Evolutionary conservation across 805 yeast genomes (phyloP).

Genomic region (Lachancea dasiensis): DNA sequence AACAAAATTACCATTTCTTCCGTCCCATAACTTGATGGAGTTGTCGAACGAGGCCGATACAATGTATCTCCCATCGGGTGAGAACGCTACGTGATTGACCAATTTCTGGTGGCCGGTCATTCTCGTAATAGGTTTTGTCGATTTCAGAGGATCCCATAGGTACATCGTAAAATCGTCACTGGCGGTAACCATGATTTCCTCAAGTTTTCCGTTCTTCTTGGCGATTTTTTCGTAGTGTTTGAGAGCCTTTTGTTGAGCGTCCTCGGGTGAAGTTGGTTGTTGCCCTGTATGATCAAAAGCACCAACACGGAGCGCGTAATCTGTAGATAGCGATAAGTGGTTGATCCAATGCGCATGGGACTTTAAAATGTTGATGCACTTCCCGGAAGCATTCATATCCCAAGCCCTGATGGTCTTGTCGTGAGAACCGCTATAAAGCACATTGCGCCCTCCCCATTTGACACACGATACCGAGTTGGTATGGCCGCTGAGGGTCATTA

Average conservation of each 20-base stretch:
- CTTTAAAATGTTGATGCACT: constrained; percentile 68
- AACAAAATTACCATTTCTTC: constrained; percentile 80
- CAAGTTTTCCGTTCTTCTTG: constrained; percentile 48
- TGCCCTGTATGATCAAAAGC: constrained; percentile 72
- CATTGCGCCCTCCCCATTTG: constrained; percentile 92
- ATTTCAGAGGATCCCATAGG: constrained; percentile 84
- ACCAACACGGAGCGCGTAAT: constrained; percentile 79
- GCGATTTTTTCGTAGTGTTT: constrained; percentile 53
- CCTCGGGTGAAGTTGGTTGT: constrained; percentile 40
- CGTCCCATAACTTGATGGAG: constrained; percentile 95
- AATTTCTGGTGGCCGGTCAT: constrained; percentile 98
- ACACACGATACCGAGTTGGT: constrained; percentile 86
- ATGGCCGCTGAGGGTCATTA: constrained; percentile 78
- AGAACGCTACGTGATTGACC: constrained; percentile 91
- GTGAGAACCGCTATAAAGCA: constrained; percentile 84
- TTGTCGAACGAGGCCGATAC: constrained; percentile 95
- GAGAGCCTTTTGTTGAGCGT: constrained; percentile 43
- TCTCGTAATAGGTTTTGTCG: constrained; percentile 78
- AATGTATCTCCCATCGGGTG: constrained; percentile 89
- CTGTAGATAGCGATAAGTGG: constrained; percentile 87
- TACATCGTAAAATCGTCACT: constrained; percentile 98
- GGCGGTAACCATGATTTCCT: constrained; percentile 91
- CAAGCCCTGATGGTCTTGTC: constrained; percentile 91
- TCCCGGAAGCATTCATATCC: constrained; percentile 72
- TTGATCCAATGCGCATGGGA: constrained; percentile 98